A percentile compares a stretch with the other conserved stretches of the same genome.
Conservation (phyloP, 345 rosid species). For the Ceriops decandra region DNA sequence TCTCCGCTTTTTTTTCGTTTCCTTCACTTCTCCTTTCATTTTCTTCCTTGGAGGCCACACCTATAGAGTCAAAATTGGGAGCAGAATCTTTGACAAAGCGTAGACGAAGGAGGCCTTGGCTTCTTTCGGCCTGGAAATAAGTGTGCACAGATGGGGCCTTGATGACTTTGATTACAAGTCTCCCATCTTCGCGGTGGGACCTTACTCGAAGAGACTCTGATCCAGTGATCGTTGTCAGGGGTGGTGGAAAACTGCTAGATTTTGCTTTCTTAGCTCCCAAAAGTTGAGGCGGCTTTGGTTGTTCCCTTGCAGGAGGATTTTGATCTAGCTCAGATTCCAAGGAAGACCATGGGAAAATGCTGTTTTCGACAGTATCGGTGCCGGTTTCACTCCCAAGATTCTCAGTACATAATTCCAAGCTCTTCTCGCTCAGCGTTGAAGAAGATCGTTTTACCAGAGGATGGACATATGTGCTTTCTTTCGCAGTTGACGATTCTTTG, state of each 20-base stretch:
- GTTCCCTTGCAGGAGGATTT: conserved; percentile 29
- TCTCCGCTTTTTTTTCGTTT: not conserved
- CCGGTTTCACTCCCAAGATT: conserved; percentile 82
- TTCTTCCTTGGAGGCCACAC: conserved; percentile 10
- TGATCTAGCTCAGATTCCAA: conserved; percentile 2
- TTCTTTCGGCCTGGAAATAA: conserved; percentile 58
- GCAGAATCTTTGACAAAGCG: conserved; percentile 34
- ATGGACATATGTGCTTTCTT: conserved; percentile 35
- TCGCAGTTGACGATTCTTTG: conserved; percentile 19
- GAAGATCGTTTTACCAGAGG: conserved; percentile 43
- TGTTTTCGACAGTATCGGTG: conserved; percentile 37
- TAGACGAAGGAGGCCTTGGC: conserved; percentile 72
- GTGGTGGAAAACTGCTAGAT: conserved; percentile 62
- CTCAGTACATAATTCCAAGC: conserved; percentile 83
- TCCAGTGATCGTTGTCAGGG: conserved; percentile 64
- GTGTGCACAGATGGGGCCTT: conserved; percentile 31
- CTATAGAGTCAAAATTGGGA: conserved; percentile 16
- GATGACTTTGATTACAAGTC: conserved; percentile 54
- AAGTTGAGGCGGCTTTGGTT: conserved; percentile 17
- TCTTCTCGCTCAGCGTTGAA: conserved; percentile 57
- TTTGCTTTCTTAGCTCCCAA: conserved; percentile 27
- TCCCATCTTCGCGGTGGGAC: conserved; percentile 69
- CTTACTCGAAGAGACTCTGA: conserved; percentile 43
- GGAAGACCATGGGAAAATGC: conserved; percentile 29
- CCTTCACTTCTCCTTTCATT: not conserved